Conservation (phyloP, 352 stramenopile genomes). For the Globisporangium spiculum region DNA sequence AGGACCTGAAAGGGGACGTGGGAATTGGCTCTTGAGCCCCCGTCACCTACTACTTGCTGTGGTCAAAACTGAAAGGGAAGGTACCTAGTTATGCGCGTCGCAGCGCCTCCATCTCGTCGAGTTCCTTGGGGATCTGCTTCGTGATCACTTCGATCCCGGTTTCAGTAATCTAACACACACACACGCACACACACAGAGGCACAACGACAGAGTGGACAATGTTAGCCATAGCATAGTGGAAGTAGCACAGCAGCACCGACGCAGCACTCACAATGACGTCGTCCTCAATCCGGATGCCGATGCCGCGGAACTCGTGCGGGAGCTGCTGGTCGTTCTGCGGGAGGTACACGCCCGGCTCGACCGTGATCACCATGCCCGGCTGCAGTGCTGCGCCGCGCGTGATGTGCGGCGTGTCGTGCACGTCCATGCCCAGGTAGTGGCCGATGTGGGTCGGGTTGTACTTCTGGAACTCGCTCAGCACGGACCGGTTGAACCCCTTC, state of each 20-base stretch:
- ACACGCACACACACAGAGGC: constrained; percentile 6
- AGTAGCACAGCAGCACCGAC: background rate
- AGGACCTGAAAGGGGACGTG: too few relatives aligned
- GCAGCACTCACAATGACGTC: constrained; percentile 68
- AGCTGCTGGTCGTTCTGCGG: constrained; percentile 65
- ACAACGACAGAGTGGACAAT: background rate
- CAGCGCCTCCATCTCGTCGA: constrained; percentile 63
- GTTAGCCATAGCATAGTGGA: background rate
- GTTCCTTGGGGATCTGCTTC: constrained; percentile 61
- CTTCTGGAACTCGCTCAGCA: constrained; percentile 61
- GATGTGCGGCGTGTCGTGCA: constrained; percentile 77
- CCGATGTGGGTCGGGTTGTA: constrained; percentile 88
- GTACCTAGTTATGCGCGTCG: constrained; percentile 19
- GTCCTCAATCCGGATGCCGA: constrained; percentile 86
- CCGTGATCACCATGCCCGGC: constrained; percentile 79
- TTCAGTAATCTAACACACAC: constrained; percentile 52
- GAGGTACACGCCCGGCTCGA: constrained; percentile 84
- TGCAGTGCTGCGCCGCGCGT: constrained; percentile 51
- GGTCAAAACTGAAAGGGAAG: background rate
- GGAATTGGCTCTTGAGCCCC: background rate
- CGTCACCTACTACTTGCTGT: background rate
- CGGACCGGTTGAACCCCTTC: constrained; percentile 24
- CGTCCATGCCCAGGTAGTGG: constrained; percentile 84
- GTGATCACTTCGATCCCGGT: constrained; percentile 77
- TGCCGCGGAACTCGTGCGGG: constrained; percentile 71